Evolutionary conservation across 345 rosid species (phyloP).

Genomic region (Citrus trifoliata): DNA sequence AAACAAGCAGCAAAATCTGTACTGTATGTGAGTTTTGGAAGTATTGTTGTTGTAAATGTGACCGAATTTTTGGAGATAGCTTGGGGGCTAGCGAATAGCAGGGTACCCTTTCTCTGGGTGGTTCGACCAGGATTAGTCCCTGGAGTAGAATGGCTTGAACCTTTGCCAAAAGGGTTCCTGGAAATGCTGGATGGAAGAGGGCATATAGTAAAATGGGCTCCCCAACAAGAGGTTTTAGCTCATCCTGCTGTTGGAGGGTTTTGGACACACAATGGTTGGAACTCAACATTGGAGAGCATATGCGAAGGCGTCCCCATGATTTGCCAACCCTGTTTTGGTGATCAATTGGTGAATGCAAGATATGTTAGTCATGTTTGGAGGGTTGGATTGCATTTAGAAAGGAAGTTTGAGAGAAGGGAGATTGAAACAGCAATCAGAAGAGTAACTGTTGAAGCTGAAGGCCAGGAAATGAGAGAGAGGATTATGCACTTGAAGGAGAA

Average conservation of each 20-base stretch:
- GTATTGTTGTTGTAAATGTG: constrained; percentile 34
- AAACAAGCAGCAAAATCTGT: constrained; percentile 41
- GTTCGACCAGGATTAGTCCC: constrained; percentile 41
- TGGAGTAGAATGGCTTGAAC: constrained; percentile 30
- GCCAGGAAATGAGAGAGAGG: constrained; percentile 36
- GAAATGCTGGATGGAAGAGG: constrained; percentile 42
- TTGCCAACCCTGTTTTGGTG: constrained; percentile 60
- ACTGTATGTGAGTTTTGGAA: constrained; percentile 66
- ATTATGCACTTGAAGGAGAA: constrained; percentile 31
- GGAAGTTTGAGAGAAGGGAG: constrained; percentile 30
- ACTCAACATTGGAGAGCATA: constrained; percentile 62
- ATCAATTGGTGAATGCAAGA: constrained; percentile 56
- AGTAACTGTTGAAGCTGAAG: constrained; percentile 32
- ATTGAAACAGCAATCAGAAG: constrained; percentile 36
- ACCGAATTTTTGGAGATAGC: constrained; percentile 47
- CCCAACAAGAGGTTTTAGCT: constrained; percentile 55
- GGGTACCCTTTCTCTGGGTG: constrained; percentile 64
- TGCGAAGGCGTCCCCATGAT: constrained; percentile 76
- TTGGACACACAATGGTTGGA: constrained; percentile 76
- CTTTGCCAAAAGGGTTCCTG: constrained; percentile 39
- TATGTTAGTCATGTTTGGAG: constrained; percentile 48
- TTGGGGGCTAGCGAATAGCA: constrained; percentile 47
- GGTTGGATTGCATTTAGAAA: constrained; percentile 46
- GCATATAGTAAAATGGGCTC: constrained; percentile 61
- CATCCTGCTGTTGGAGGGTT: constrained; percentile 58